Percentiles rank a stretch among this genome's conserved stretches.
Conservation (phyloP, 139 green algal genomes). For the Ostreobium quekettii region DNA sequence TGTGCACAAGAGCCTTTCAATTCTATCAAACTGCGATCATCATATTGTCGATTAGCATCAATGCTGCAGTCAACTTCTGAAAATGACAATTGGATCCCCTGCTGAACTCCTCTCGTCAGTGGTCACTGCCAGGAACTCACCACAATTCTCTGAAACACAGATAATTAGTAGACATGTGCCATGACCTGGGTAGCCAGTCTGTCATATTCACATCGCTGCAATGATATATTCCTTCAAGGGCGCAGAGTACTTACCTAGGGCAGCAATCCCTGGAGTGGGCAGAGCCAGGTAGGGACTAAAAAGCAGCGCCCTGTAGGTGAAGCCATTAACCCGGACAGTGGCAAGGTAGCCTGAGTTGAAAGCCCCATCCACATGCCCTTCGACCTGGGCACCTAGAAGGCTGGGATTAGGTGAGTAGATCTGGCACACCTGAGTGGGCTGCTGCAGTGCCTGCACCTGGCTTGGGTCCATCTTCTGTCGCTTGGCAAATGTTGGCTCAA, state of each 20-base stretch:
- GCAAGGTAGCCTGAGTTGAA: slow-evolving; percentile 29
- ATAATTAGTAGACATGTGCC: neutral
- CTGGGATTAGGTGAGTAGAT: neutral
- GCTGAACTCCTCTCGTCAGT: neutral
- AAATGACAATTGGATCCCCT: neutral
- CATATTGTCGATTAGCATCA: too few relatives aligned
- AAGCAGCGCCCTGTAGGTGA: slow-evolving; percentile 23
- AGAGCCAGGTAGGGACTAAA: slow-evolving; percentile 21
- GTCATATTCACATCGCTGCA: neutral
- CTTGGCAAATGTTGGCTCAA: too few relatives aligned
- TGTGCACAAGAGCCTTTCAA: too few relatives aligned
- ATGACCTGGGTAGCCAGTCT: neutral
- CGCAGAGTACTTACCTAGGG: neutral
- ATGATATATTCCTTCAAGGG: neutral
- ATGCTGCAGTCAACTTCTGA: too few relatives aligned
- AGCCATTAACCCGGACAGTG: slow-evolving; percentile 21
- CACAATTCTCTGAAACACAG: neutral
- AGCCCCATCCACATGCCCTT: slow-evolving; percentile 22
- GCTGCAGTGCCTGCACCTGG: too few relatives aligned
- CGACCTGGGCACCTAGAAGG: slow-evolving; percentile 7
- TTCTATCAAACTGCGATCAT: too few relatives aligned
- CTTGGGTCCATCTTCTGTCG: too few relatives aligned
- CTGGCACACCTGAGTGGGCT: neutral
- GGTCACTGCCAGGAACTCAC: neutral
- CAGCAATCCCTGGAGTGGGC: neutral